Conservation (phyloP, 306 rosid species). For the Fragaria ananassa region DNA sequence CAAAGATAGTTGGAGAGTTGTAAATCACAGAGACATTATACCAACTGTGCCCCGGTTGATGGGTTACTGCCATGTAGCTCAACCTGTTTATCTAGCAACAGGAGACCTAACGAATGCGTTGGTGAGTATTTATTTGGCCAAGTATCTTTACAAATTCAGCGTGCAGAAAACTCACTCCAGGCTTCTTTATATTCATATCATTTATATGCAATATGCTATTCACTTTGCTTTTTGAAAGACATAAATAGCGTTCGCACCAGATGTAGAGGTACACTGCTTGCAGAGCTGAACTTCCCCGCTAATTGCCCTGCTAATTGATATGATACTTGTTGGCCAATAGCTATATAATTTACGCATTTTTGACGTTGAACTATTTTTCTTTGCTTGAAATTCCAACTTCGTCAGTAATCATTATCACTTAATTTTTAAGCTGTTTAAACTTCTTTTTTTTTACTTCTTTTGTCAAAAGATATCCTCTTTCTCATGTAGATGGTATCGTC, state of each 20-base stretch:
- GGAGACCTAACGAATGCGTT: constrained; percentile 62
- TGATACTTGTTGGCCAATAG: neutral
- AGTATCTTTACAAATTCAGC: neutral
- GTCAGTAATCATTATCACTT: neutral
- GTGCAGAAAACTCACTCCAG: neutral
- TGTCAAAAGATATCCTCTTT: neutral
- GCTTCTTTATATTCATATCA: neutral
- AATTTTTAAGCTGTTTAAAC: neutral
- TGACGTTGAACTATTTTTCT: neutral
- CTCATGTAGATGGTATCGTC: neutral
- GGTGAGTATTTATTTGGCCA: constrained; percentile 41
- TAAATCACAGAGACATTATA: constrained; percentile 95
- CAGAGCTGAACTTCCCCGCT: neutral
- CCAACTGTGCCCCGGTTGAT: constrained; percentile 93
- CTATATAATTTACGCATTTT: neutral
- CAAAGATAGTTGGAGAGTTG: constrained; percentile 96
- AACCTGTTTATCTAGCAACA: constrained; percentile 80
- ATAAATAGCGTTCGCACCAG: neutral
- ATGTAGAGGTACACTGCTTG: neutral
- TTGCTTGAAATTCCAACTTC: neutral
- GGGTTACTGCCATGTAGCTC: constrained; percentile 98
- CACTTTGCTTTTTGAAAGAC: neutral
- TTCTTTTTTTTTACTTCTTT: neutral
- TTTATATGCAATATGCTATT: neutral
- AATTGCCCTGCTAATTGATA: neutral